A percentile compares a stretch with the other conserved stretches of the same genome.
Evolutionary conservation across 495 filamentous ascomycete species (phyloP).

Genomic region (Hypoxylon crocopeplum): DNA sequence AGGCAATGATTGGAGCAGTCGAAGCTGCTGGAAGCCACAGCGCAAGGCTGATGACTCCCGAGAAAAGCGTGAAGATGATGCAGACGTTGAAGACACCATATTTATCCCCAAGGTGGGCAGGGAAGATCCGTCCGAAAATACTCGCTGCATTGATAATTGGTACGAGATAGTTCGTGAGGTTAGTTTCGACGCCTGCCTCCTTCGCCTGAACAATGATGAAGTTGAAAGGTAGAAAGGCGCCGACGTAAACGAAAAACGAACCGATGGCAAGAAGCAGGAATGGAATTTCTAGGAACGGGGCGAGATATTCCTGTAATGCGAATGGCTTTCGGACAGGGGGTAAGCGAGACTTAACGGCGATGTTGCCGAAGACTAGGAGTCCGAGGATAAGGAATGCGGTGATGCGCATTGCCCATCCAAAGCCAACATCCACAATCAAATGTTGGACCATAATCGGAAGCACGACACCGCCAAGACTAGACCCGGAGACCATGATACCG

Average conservation of each 20-base stretch:
- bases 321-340: conserved; percentile 28
- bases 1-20: conserved; percentile 63
- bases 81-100: conserved; percentile 67
- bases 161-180: conserved; percentile 64
- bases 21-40: conserved; percentile 65
- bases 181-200: conserved; percentile 57
- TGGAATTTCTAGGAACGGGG: conserved; percentile 50
- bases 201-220: conserved; percentile 66
- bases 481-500: conserved; percentile 66
- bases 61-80: conserved; percentile 58
- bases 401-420: conserved; percentile 70
- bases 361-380: conserved; percentile 59
- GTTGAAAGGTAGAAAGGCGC: conserved; percentile 67
- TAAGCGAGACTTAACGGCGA: conserved; percentile 27
- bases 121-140: conserved; percentile 59
- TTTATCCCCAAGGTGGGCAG: conserved; percentile 67
- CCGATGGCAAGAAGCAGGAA: conserved; percentile 26
- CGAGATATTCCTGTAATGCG: conserved; percentile 7
- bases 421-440: conserved; percentile 64
- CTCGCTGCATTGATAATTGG: conserved; percentile 63
- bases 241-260: conserved; percentile 64
- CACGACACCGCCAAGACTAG: conserved; percentile 66
- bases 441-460: conserved; percentile 68
- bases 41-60: conserved; percentile 63
- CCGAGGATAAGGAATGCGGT: conserved; percentile 67